Base-by-base conservation (phyloP, 805 yeast species). In the Wickerhamiella alocasiicola region DNA sequence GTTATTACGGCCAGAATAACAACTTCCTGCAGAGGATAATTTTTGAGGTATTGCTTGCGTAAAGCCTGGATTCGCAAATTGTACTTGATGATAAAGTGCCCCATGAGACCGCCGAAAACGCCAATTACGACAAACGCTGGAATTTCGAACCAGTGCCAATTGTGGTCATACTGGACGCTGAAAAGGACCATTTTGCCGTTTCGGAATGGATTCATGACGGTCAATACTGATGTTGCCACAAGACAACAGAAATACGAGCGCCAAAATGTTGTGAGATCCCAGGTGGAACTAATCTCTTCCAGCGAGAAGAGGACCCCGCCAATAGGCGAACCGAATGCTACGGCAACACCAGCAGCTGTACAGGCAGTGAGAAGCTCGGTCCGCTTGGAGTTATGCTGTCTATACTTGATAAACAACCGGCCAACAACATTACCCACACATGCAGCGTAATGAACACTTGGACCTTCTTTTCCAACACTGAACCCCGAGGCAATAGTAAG, bases 311-410 rank as follows among this genome's bases (percentile, higher is more conserved):
- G 61, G 1, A 91, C 97, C 12, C 99, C 99, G 25, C 99, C 99
- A 28, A 52, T 50, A 6, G 44, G 44, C 15, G 44, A 36, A 2
- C 33, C 33, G 24, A 91, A 91, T 0, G 97, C 98, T 6, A 91
- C 97, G 0, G 97, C 97, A 6, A 91, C 97, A 40, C 99, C 99
- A 1, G 98, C 95, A 3, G 95, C 97, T 7, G 95, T 72, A 3
- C 95, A 79, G 0, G 98, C 95, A 1, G 88, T 76, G 40, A 91
- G 62, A 40, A 79, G 72, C 46, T 81, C 87, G 20, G 67, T 47
- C 46, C 56, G 53, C 47, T 61, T 54, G 37, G 62, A 45, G 28
- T 57, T 54, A 46, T 56, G 62, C 40, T 42, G 45, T 12, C 62
- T 56, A 44, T 62, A 64, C 31, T 55, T 58, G 27, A 58, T 44